Evolutionary conservation across 1,139 yeast genomes (phyloP).

Genomic region (Diutina ranongensis): DNA sequence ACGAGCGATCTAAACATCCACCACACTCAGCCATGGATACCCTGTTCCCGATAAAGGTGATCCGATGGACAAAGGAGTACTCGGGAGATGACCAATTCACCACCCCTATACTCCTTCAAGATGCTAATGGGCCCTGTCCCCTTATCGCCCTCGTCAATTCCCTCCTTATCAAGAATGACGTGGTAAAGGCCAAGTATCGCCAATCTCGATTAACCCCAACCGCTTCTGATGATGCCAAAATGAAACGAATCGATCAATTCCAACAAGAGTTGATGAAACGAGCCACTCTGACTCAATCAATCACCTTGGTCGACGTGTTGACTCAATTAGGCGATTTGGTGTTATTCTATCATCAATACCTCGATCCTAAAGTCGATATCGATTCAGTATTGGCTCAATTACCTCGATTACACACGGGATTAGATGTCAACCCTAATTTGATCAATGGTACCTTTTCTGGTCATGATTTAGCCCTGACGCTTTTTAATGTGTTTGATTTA

Average conservation of each 20-base stretch:
- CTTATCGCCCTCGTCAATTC: conserved; percentile 72
- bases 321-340: conserved; percentile 33
- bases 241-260: conserved; percentile 2
- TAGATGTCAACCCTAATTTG: conserved; percentile 63
- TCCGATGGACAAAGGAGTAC: conserved; percentile 5
- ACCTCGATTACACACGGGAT: conserved; percentile 62
- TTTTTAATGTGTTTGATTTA: conserved; percentile 30
- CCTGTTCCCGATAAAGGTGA: conserved; percentile 3
- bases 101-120: conserved; percentile 65
- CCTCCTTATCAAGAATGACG: conserved; percentile 37
- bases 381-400: conserved; percentile 35
- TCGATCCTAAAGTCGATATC: conserved; percentile 13
- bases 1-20: not conserved
- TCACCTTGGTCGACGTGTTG: conserved; percentile 22
- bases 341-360: conserved; percentile 13
- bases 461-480: conserved; percentile 20
- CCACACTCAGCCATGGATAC: conserved; percentile 1
- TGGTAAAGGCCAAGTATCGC: conserved; percentile 11
- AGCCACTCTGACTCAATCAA: conserved; percentile 6
- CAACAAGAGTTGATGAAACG: conserved; percentile 12
- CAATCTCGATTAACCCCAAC: not conserved
- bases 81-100: conserved; percentile 4
- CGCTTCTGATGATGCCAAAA: not conserved
- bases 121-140: conserved; percentile 83
- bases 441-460: conserved; percentile 47